phyloP scores from a whole-genome alignment of 2,329 filamentous ascomycete genomes.

The Aspergillus persii region DNA sequence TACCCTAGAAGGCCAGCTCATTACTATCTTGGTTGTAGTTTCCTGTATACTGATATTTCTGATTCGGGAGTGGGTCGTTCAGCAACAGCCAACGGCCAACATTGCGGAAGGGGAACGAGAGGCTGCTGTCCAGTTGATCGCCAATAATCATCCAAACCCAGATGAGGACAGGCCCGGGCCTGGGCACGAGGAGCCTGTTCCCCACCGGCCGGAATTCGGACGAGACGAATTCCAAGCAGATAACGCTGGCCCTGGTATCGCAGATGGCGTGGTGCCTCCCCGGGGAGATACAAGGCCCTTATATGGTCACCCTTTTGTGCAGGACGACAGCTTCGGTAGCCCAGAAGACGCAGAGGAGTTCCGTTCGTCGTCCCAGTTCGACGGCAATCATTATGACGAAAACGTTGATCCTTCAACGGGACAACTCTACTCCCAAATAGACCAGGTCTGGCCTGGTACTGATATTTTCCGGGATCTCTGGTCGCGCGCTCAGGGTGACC shows the following conservation, averaged over 20 bases:
- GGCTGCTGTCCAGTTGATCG: slow-evolving; percentile 50
- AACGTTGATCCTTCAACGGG: neutral
- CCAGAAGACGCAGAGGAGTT: neutral
- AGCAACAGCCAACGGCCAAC: slow-evolving; percentile 92
- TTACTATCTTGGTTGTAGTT: slow-evolving; percentile 85
- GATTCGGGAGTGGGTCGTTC: slow-evolving; percentile 95
- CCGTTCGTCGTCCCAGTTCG: neutral
- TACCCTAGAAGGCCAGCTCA: slow-evolving; percentile 86
- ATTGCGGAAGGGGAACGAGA: slow-evolving; percentile 59
- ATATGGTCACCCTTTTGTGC: neutral
- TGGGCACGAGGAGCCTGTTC: slow-evolving; percentile 12
- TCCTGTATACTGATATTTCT: slow-evolving; percentile 96
- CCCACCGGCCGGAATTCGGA: slow-evolving; percentile 10
- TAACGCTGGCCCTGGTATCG: neutral
- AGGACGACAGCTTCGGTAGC: neutral
- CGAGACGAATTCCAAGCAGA: neutral
- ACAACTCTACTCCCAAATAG: slow-evolving; percentile 6
- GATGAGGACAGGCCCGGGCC: slow-evolving; percentile 15
- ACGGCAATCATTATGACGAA: neutral
- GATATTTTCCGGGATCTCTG: slow-evolving; percentile 57
- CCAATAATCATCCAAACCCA: slow-evolving; percentile 34
- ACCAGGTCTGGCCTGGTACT: slow-evolving; percentile 29
- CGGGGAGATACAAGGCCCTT: neutral
- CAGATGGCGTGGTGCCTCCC: neutral
- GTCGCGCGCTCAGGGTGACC: slow-evolving; percentile 59